phyloP scores from a whole-genome alignment of 2,329 filamentous ascomycete species.

The Exophiala sp. region DNA sequence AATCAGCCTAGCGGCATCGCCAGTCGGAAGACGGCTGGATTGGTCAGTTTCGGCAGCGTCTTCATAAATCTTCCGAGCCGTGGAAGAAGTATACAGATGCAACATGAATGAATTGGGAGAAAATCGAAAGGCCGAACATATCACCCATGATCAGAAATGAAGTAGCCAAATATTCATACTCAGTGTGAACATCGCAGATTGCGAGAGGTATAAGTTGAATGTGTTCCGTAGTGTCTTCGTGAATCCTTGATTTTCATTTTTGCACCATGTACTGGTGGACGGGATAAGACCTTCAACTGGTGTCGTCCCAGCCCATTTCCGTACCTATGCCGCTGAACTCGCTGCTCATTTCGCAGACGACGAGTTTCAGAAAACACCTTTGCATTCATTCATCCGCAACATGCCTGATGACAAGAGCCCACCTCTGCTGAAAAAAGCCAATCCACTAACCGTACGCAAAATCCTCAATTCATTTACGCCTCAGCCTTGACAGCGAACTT shows the following conservation, averaged over 20 bases:
- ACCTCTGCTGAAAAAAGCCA: slow-evolving; percentile 3
- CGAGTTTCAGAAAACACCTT: not conserved
- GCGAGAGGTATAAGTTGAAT: too few species aligned
- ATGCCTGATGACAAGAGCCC: too few species aligned
- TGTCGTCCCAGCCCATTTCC: not conserved
- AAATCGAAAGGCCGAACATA: too few species aligned
- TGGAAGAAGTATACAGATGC: slow-evolving; percentile 8
- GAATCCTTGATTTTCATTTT: slow-evolving; percentile 4
- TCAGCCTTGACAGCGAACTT: slow-evolving; percentile 94
- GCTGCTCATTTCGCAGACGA: too few species aligned
- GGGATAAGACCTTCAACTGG: not conserved
- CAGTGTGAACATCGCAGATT: too few species aligned
- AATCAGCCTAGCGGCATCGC: too few species aligned
- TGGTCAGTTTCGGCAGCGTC: too few species aligned
- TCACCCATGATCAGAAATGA: too few species aligned
- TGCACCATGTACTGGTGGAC: not conserved
- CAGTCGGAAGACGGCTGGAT: too few species aligned
- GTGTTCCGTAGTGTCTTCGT: not conserved
- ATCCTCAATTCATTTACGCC: slow-evolving; percentile 32
- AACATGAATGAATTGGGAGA: too few species aligned
- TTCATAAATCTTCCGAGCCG: slow-evolving; percentile 18
- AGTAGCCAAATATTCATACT: too few species aligned
- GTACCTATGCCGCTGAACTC: not conserved
- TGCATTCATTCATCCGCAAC: too few species aligned
- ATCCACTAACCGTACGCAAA: slow-evolving; percentile 15